Evolutionary conservation across 1,284 basidiomycete species (phyloP), one percentile per base, ranked within the genome.

Genomic region (Cryptococcus hybrid): DNA sequence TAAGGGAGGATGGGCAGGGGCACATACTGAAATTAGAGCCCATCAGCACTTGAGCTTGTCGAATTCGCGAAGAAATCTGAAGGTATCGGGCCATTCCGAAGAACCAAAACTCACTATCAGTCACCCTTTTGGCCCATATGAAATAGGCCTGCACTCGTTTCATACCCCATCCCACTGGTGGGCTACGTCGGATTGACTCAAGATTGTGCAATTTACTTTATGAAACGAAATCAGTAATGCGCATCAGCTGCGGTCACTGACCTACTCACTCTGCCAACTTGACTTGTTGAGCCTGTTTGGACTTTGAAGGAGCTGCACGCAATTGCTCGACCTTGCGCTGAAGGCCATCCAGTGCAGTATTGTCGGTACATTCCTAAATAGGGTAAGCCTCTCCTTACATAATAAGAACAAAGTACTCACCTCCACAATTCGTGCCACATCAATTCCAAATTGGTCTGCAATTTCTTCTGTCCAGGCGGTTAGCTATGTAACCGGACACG

Each of bases 161-260:
- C 51, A 73, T 54, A 52, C 69, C 59, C 77, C 79, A 78, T 15
- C 77, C 77, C 7, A 76, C 74, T 0, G 69, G 75, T 52, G 68
- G 70, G 52, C 66, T 68, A 43, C 71, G 71, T 57, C 70, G 64
- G 44, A 79, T 74, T 7, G 73, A 74, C 51, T 74, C 72, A 30
- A 80, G 65, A 58, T 80, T 80, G 57, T 78, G 76, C 54, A 79
- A 62, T 63, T 80, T 80, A 60, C 74, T 76, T 42, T 37, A 66
- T 18, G 18, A 18, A 18, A 18, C 18, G 18, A 18, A 18, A 18
- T 18, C 18, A 18, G 18, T 18, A 18, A 18, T 18, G 18, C 18
- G 18, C 18, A 18, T 18, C 18, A 18, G 18, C 18, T 18, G 18
- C 18, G 18, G 18, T 18, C 18, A 18, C 18, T 18, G 18, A 18